Conservation (phyloP, 441 rosid genomes). For the Raphanus hybrid region DNA sequence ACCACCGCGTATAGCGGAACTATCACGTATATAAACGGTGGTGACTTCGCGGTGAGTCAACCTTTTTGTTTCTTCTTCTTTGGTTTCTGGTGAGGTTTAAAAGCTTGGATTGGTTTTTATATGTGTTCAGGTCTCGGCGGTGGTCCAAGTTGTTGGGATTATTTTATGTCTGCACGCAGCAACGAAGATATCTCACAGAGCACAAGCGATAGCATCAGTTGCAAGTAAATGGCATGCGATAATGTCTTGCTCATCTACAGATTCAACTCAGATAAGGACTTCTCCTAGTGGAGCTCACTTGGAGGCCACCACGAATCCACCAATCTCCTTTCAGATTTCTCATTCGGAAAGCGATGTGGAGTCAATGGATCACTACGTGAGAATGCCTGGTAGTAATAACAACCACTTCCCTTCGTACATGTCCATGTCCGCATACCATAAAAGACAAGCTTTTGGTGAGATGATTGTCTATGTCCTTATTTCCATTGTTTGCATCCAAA, state of each 20-base stretch:
- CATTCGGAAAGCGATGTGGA: constrained; percentile 86
- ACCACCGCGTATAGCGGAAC: constrained; percentile 72
- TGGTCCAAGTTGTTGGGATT: constrained; percentile 92
- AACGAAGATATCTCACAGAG: constrained; percentile 89
- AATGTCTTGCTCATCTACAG: constrained; percentile 63
- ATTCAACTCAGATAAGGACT: constrained; percentile 57
- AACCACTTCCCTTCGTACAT: constrained; percentile 65
- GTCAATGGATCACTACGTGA: constrained; percentile 67
- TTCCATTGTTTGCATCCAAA: background rate
- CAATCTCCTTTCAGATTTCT: constrained; percentile 43
- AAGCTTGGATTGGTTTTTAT: background rate
- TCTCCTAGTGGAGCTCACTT: constrained; percentile 55
- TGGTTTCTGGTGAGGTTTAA: constrained; percentile 14
- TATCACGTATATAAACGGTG: constrained; percentile 70
- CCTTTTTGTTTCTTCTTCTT: constrained; percentile 13
- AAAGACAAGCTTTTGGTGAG: constrained; percentile 83
- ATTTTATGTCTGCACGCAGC: constrained; percentile 88
- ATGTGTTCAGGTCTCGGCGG: constrained; percentile 65
- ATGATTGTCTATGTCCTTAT: background rate
- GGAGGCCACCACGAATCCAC: constrained; percentile 46
- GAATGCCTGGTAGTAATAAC: constrained; percentile 59
- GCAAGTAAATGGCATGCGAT: constrained; percentile 93
- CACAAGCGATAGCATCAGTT: constrained; percentile 72
- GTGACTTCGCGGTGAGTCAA: constrained; percentile 85
- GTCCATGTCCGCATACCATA: constrained; percentile 82